Base-by-base conservation (phyloP, 768 basidiomycete genomes). In the Boletellus ananiceps region DNA sequence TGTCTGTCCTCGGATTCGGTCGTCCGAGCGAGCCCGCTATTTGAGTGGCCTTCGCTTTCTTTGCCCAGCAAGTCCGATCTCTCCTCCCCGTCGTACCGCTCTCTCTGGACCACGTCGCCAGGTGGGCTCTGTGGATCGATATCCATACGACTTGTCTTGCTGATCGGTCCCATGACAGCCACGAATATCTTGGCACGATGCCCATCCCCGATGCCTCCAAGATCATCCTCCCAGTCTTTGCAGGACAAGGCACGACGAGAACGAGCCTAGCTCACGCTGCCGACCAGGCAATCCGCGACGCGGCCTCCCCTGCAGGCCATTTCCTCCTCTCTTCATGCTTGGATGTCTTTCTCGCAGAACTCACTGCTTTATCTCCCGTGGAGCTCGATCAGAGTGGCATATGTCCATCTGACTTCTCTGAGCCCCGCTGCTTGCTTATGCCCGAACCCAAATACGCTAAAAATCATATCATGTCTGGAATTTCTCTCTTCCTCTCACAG, bases 401-500 rank as follows among this genome's bases (percentile, higher is more conserved):
- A 57, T 70, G 68, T 58, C 55, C 70, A 1, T 44, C 60, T 1
- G 76, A 84, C 57, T 84, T 84, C 50, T 52, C 56, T 8, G 59
- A 60, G 19, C 68, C 66, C 25, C 56, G 58, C 21, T 62, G 71
- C 0, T 68, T 84, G 39, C 64, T 84, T 29, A 52, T 54, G 9
- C 70, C 71, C 18, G 49, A 60, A 35, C 59, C 62, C 1, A 63
- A 63, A 36, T 76, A 78, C 54, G 19, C 44, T 32, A 56, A 68
- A 46, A 81, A 83, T 49, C 71, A 81, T 8, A 62, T 81, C 4
- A 58, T 82, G 21, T 76, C 79, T 21, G 73, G 74, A 37, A 64
- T 74, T 1, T 67, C 65, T 14, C 71, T 83, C 35, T 72, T 83
- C 46, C 66, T 84, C 5, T 53, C 73, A 15, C 83, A 85, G 63